Evolutionary conservation across 805 yeast genomes (phyloP).

Genomic region (Middelhovenomyces tepae): DNA sequence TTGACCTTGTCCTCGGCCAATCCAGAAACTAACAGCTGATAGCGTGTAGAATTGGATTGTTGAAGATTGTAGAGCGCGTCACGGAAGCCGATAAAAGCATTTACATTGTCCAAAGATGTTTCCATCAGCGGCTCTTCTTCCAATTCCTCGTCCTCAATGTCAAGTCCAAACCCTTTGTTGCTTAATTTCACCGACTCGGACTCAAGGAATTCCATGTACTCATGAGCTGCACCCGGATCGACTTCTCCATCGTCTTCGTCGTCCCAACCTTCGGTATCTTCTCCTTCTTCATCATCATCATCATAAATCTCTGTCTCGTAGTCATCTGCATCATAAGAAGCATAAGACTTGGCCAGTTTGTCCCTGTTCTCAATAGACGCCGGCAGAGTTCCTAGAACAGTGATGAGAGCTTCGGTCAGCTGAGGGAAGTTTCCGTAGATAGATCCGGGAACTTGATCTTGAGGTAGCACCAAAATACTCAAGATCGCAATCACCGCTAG

Average conservation of each 20-base stretch:
- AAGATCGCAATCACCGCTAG: conserved; percentile 62
- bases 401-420: conserved; percentile 43
- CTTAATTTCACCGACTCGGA: conserved; percentile 33
- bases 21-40: conserved; percentile 39
- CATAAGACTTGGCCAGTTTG: conserved; percentile 50
- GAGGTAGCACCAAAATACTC: conserved; percentile 34
- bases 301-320: conserved; percentile 31
- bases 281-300: conserved; percentile 33
- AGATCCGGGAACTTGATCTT: conserved; percentile 26
- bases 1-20: conserved; percentile 31
- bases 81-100: conserved; percentile 61
- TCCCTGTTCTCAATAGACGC: conserved; percentile 59
- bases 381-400: conserved; percentile 55
- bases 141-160: conserved; percentile 56
- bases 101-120: conserved; percentile 68
- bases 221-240: conserved; percentile 29
- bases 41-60: conserved; percentile 38
- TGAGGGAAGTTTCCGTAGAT: conserved; percentile 33
- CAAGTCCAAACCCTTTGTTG: conserved; percentile 28
- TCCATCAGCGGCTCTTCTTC: conserved; percentile 76
- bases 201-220: conserved; percentile 41
- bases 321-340: conserved; percentile 18
- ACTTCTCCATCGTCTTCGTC: conserved; percentile 24
- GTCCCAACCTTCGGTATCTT: conserved; percentile 20
- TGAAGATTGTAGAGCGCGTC: conserved; percentile 43